Conservation (phyloP, 495 filamentous ascomycete species). For the Trichoderma parareesei region DNA sequence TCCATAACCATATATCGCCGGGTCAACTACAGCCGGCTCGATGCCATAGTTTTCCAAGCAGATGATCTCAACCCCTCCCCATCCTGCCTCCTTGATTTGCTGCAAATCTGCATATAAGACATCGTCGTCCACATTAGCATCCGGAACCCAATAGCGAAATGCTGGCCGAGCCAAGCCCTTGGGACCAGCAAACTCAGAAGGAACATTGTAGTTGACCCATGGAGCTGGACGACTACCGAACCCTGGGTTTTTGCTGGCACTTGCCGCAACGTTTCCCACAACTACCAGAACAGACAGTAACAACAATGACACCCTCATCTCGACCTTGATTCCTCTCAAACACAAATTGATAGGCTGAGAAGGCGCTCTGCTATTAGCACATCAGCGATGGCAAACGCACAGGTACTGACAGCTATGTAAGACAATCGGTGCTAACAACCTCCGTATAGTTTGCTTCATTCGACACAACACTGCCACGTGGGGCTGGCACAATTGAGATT, state of each 20-base stretch:
- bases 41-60: constrained; percentile 9
- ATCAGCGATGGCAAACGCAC: neutral
- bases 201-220: constrained; percentile 8
- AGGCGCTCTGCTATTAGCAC: neutral
- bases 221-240: constrained; percentile 4
- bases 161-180: constrained; percentile 4
- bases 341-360: neutral
- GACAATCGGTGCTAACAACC: neutral
- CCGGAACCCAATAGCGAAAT: constrained; percentile 11
- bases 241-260: neutral
- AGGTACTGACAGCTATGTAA: neutral
- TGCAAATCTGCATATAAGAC: constrained; percentile 7
- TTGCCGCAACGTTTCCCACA: neutral
- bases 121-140: constrained; percentile 8
- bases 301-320: neutral
- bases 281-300: neutral
- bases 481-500: neutral
- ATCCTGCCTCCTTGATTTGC: constrained; percentile 10
- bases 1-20: constrained; percentile 10
- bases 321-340: neutral
- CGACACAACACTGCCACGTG: neutral
- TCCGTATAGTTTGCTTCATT: neutral
- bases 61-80: constrained; percentile 7
- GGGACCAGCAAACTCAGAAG: neutral
- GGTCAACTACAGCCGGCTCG: constrained; percentile 9